Evolutionary conservation across 768 basidiomycete species (phyloP), one percentile per base, ranked within the genome.

Genomic region (Suillus subaureus): DNA sequence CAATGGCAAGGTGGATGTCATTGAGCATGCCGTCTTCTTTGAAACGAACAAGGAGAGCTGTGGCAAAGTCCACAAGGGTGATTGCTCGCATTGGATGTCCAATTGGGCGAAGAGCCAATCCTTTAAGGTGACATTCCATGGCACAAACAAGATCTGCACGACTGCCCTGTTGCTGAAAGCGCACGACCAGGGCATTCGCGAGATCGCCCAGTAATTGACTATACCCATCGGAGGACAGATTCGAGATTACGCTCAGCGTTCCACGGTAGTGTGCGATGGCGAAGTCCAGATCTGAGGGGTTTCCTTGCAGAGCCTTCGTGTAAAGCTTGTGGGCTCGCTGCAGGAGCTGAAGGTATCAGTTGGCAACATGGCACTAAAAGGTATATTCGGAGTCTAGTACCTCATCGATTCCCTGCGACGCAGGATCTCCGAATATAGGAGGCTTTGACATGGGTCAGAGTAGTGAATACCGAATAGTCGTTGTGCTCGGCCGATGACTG

Each of bases 1-100:
- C 67, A 51, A 75, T 70, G 11, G 71, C 78, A n/a, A 74, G 64
- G 45, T 79, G 72, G 4, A 79, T 62, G 42, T 79, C 79, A 42
- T 64, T 62, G 23, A 65, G 55, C 37, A 57, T 39, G 6, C 75
- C 67, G 16, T 68, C 68, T 55, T 70, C 61, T 49, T 73, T 70
- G 42, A 76, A 75, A 26, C 71, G 77, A 47, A 71, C 68, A 9
- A 72, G 70, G 21, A 79, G 58, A 11, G 68, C 71, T 28, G 70
- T 70, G 6, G 75, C 77, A 58, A 78, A 75, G 47, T 74, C 74
- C 47, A 70, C 72, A 37, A 80, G 35, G 12, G 70, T 61, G 47
- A 56, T 70, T 39, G 71, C 61, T 43, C 69, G 69, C n/a, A 71
- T 68, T 15, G 76, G 70, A 57, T 78, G 72, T 16, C 69, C 70